Percentiles rank a stretch among this genome's conserved stretches.
These are phyloP conservation scores for Hemileccinum impolitum DNA, from an alignment of 768 basidiomycete species.

Conservation along the genomic window DNA sequence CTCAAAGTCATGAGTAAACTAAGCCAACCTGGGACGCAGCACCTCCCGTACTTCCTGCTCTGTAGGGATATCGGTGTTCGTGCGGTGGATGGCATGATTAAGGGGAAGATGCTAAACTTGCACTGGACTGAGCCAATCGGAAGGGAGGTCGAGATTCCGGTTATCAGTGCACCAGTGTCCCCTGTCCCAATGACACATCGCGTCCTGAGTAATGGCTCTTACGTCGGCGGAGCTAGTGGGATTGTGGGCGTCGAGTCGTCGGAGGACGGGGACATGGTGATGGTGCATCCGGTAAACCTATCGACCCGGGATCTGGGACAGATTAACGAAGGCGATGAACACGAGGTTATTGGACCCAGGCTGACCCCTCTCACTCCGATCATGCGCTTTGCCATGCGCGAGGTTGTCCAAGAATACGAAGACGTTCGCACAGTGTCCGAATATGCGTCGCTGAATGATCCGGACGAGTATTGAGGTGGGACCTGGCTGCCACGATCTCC, in stretches of 20 bases:
- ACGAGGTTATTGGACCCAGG: slow-evolving; percentile 67
- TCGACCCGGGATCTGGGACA: slow-evolving; percentile 42
- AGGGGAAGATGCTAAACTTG: slow-evolving; percentile 68
- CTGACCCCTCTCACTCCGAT: slow-evolving; percentile 76
- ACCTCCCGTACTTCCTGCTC: slow-evolving; percentile 76
- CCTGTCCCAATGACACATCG: slow-evolving; percentile 27
- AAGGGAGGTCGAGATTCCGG: slow-evolving; percentile 40
- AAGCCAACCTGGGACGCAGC: slow-evolving; percentile 56
- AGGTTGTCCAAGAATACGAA: slow-evolving; percentile 80
- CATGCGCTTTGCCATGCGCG: slow-evolving; percentile 80
- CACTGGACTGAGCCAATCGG: slow-evolving; percentile 74
- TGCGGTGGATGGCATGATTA: slow-evolving; percentile 83
- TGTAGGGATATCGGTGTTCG: slow-evolving; percentile 82
- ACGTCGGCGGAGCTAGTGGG: slow-evolving; percentile 34
- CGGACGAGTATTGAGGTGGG: slow-evolving; percentile 60
- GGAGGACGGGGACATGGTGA: slow-evolving; percentile 49
- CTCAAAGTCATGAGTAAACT: slow-evolving; percentile 80
- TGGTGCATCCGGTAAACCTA: slow-evolving; percentile 36
- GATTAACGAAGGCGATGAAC: slow-evolving; percentile 50
- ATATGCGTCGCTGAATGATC: slow-evolving; percentile 67
- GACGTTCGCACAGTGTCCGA: slow-evolving; percentile 72
- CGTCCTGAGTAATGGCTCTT: slow-evolving; percentile 28
- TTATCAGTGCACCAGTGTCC: slow-evolving; percentile 26
- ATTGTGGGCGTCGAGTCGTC: slow-evolving; percentile 39
- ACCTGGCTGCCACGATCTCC: slow-evolving; percentile 11